These are phyloP conservation scores for Metarhizium anisopliae DNA, from an alignment of 2,329 filamentous ascomycete species.

Conservation along the genomic window DNA sequence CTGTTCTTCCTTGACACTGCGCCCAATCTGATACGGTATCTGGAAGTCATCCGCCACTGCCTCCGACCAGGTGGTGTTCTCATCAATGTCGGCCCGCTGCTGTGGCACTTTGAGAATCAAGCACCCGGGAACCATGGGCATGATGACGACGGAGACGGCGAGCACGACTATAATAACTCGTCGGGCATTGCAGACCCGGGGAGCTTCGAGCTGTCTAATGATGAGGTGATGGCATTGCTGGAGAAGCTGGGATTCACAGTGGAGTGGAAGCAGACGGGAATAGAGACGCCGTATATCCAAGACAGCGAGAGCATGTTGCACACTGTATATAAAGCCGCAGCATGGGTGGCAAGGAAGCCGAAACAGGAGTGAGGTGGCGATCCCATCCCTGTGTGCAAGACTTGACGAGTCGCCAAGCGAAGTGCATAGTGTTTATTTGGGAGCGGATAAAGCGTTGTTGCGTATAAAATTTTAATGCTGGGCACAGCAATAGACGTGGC, in stretches of 20 bases:
- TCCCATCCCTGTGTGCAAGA: too few species aligned
- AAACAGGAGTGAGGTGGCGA: neutral
- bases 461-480: neutral
- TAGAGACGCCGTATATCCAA: constrained; percentile 79
- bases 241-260: constrained; percentile 68
- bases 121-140: constrained; percentile 48
- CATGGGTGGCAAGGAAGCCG: constrained; percentile 78
- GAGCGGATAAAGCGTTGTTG: neutral
- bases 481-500: neutral
- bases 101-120: constrained; percentile 92
- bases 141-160: constrained; percentile 40
- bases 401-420: too few species aligned
- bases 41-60: constrained; percentile 73
- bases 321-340: constrained; percentile 68
- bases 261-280: constrained; percentile 48
- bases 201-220: constrained; percentile 79
- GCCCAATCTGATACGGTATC: constrained; percentile 82
- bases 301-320: constrained; percentile 79
- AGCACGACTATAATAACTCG: constrained; percentile 37
- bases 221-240: constrained; percentile 75
- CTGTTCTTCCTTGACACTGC: constrained; percentile 98
- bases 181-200: constrained; percentile 80
- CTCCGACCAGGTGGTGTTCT: constrained; percentile 71
- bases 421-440: too few species aligned
- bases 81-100: constrained; percentile 80